Percentiles rank a stretch among this genome's conserved stretches.
phyloP scores from a whole-genome alignment of 2,329 filamentous ascomycete species.

The Aspergillus pseudoglaucus region DNA sequence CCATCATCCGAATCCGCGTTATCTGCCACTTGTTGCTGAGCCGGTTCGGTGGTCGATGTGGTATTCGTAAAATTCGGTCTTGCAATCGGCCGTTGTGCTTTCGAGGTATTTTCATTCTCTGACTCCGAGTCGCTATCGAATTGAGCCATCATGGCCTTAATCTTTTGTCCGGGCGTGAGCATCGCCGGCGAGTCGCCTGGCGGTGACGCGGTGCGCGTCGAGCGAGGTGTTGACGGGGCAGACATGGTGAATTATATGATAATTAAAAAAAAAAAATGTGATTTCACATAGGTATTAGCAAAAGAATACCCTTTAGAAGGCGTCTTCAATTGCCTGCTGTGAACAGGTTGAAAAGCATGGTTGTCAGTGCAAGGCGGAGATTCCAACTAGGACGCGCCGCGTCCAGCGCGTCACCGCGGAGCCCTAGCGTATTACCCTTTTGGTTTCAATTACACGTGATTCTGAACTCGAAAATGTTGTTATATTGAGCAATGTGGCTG shows the following conservation, averaged over 20 bases:
- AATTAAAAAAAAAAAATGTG: not conserved
- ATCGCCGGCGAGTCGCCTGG: constrained; percentile 25
- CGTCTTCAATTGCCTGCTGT: not conserved
- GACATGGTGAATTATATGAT: constrained; percentile 18
- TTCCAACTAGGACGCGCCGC: constrained; percentile 4
- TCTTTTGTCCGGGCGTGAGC: constrained; percentile 42
- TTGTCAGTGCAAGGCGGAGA: not conserved
- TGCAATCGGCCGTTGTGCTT: constrained; percentile 1
- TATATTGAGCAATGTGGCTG: too few species aligned
- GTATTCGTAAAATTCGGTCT: constrained; percentile 5
- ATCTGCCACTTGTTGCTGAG: constrained; percentile 10
- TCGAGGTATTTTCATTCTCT: constrained; percentile 28
- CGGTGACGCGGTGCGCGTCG: constrained; percentile 27
- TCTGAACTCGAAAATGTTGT: not conserved
- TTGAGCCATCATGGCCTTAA: constrained; percentile 44
- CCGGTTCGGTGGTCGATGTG: constrained; percentile 1
- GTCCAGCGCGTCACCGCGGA: constrained; percentile 2
- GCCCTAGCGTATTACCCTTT: not conserved
- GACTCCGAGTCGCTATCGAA: constrained; percentile 43
- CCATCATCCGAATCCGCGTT: constrained; percentile 22
- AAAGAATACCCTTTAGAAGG: not conserved
- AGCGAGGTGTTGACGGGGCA: constrained; percentile 26
- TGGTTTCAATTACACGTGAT: not conserved
- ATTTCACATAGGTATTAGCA: not conserved
- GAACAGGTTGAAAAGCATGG: not conserved